Evolutionary conservation across 805 yeast species (phyloP).

Genomic region (Metahyphopichia silvanorum): DNA sequence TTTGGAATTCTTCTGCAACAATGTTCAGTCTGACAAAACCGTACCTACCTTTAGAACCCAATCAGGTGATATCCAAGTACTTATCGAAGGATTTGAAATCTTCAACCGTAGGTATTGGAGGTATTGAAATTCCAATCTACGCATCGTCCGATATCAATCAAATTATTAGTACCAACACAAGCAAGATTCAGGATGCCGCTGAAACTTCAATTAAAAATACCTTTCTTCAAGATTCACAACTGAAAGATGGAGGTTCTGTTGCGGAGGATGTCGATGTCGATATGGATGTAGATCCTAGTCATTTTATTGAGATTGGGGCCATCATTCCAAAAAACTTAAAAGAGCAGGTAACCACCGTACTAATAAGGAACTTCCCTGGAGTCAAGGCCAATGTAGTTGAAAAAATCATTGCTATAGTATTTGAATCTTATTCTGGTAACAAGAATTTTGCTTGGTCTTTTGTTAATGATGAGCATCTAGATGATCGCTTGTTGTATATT

Average conservation of each 20-base stretch:
- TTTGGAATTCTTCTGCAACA: no score
- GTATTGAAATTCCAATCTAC: not conserved
- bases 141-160: not conserved
- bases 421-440: conserved; percentile 5
- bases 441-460: conserved; percentile 31
- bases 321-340: conserved; percentile 31
- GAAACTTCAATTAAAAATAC: no score
- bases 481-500: conserved; percentile 28
- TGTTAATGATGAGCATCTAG: conserved; percentile 29
- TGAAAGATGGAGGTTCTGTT: no score
- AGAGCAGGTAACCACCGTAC: conserved; percentile 32
- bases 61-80: no score
- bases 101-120: no score
- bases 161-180: not conserved
- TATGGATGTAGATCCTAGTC: conserved; percentile 11
- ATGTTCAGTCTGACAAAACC: no score
- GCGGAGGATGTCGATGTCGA: conserved; percentile 9
- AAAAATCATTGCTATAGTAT: conserved; percentile 21
- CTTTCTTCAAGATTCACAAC: no score
- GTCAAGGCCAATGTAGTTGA: conserved; percentile 28
- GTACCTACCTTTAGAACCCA: no score
- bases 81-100: no score
- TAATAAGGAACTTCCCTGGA: conserved; percentile 31
- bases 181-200: no score
- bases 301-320: conserved; percentile 21